Evolutionary conservation across 805 yeast species (phyloP).

Genomic region (Myxozyma neglecta): DNA sequence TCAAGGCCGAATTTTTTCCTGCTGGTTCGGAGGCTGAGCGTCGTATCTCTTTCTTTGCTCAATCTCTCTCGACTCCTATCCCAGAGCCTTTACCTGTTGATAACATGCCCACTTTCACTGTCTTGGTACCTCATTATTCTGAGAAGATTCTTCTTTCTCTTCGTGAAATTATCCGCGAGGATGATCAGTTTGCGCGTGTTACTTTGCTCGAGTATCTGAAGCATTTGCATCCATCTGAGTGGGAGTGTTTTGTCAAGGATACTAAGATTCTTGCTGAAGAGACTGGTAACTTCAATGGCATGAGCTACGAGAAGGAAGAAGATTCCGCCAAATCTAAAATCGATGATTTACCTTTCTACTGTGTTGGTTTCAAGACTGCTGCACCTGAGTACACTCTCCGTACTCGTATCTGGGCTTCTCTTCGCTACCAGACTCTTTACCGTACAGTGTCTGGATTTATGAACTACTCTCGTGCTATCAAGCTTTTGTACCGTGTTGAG

Average conservation of each 20-base stretch:
- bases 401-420: constrained; percentile 98
- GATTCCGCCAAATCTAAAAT: constrained; percentile 80
- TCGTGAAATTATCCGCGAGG: constrained; percentile 95
- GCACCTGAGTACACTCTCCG: constrained; percentile 95
- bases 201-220: constrained; percentile 91
- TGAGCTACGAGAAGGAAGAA: constrained; percentile 48
- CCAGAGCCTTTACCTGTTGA: constrained; percentile 99
- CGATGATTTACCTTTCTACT: constrained; percentile 90
- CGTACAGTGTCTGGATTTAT: constrained; percentile 97
- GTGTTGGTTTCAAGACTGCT: constrained; percentile 96
- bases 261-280: constrained; percentile 94
- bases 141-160: constrained; percentile 92
- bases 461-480: constrained; percentile 97
- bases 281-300: constrained; percentile 59
- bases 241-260: constrained; percentile 97
- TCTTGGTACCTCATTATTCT: constrained; percentile 91
- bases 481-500: constrained; percentile 89
- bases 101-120: constrained; percentile 99
- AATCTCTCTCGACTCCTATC: constrained; percentile 96
- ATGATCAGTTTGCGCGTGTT: constrained; percentile 93
- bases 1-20: constrained; percentile 97
- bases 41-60: constrained; percentile 99
- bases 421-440: constrained; percentile 93
- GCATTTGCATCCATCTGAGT: constrained; percentile 93
- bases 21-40: constrained; percentile 97